phyloP scores from a whole-genome alignment of 2,329 filamentous ascomycete genomes.

The Alternaria postmessia region DNA sequence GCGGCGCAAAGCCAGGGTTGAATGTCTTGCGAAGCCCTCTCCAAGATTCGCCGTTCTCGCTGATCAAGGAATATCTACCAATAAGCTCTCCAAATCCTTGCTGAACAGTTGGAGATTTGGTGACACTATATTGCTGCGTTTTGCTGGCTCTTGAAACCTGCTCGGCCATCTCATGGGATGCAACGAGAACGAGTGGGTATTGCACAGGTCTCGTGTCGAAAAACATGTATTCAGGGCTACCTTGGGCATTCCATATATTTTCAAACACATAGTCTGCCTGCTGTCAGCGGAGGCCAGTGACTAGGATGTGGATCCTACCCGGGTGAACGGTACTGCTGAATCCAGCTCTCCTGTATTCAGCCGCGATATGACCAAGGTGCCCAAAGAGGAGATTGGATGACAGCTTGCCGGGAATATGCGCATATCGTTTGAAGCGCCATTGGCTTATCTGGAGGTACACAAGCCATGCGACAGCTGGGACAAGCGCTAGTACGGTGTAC shows the following conservation, averaged over 20 bases:
- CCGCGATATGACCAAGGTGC: constrained; percentile 36
- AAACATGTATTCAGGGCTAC: constrained; percentile 38
- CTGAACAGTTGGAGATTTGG: constrained; percentile 47
- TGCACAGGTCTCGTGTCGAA: constrained; percentile 45
- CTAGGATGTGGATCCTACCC: constrained; percentile 26
- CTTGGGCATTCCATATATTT: constrained; percentile 36
- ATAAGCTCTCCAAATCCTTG: constrained; percentile 27
- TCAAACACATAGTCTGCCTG: constrained; percentile 45
- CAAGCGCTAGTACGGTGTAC: constrained; percentile 30
- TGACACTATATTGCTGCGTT: constrained; percentile 39
- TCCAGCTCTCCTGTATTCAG: constrained; percentile 35
- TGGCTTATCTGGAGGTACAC: constrained; percentile 31
- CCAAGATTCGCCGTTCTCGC: constrained; percentile 42
- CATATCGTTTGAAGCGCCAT: constrained; percentile 40
- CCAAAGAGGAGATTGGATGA: constrained; percentile 39
- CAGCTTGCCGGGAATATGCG: constrained; percentile 31
- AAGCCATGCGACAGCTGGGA: constrained; percentile 28
- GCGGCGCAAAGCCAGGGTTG: constrained; percentile 49
- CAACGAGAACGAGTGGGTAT: constrained; percentile 34
- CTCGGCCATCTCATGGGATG: constrained; percentile 47
- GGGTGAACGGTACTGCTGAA: constrained; percentile 35
- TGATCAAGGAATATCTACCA: constrained; percentile 41
- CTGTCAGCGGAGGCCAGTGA: not conserved
- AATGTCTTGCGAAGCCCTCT: constrained; percentile 47
- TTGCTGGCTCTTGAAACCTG: constrained; percentile 43